Evolutionary conservation across 345 rosid genomes (phyloP), one percentile per base, ranked within the genome.

Genomic region (Viola odorata): DNA sequence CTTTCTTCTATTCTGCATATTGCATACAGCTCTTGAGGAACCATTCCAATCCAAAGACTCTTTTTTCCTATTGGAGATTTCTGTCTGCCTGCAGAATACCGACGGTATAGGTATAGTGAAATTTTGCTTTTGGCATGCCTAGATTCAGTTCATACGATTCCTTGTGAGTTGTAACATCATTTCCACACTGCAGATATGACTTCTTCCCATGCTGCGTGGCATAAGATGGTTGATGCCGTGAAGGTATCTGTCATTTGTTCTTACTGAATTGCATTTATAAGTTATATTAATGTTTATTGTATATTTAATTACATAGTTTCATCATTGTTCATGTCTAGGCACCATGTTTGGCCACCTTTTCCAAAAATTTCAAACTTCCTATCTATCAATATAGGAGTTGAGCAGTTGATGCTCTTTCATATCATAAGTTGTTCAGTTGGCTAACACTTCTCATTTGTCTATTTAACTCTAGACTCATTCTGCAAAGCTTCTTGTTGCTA

Each of bases 151-250:
- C 51, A 37, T 37, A 53, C 37, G 14, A 44, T 36, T 36, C 32
- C 47, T 4, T 39, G 13, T 7, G 16, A 16, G 17, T 5, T 37
- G 41, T 1, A 17, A 12, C 44, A 67, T 14, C 13, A n/a, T 5
- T 47, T 55, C 45, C 45, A 41, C 45, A 47, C 69, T 72, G 66
- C 80, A 85, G 91, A 54, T 60, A 14, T 37, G 3, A 58, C 67
- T 40, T 64, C 78, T 55, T 53, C 59, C 52, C 53, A 61, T 53
- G 59, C 53, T 50, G 76, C 79, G 62, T 83, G 86, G 86, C 80
- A 79, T 65, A 75, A 62, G 64, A 85, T 85, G 87, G 89, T 78
- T 65, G 89, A 84, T 70, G 71, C 63, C 45, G 84, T 84, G 63
- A 84, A 86, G 89, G 89, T 84, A 40, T 64, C 45, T 45, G 12